phyloP scores from a whole-genome alignment of 164 flowering plant genomes.

The Malania oleifera region DNA sequence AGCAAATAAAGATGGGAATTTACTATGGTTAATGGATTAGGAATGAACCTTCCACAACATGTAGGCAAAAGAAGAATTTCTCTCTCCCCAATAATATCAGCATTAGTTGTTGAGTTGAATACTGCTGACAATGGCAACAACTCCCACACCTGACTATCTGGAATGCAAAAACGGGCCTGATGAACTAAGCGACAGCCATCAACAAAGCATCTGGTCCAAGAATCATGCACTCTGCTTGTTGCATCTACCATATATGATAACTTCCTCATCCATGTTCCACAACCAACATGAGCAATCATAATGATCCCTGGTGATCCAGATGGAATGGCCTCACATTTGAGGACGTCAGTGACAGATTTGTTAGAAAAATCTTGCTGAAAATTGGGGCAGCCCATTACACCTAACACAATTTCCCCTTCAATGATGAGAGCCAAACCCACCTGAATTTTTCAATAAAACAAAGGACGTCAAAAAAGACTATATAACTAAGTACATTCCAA shows the following conservation, averaged over 20 bases:
- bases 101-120: constrained; percentile 39
- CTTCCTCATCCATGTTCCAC: constrained; percentile 81
- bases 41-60: constrained; percentile 83
- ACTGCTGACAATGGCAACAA: constrained; percentile 57
- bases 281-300: constrained; percentile 77
- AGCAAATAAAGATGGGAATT: background rate
- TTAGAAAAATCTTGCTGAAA: constrained; percentile 41
- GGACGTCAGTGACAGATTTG: constrained; percentile 16
- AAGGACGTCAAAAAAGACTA: background rate
- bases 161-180: constrained; percentile 62
- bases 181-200: constrained; percentile 36
- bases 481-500: too few relatives aligned
- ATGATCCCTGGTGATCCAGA: constrained; percentile 48
- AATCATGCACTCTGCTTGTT: constrained; percentile 11
- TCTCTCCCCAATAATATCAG: constrained; percentile 29
- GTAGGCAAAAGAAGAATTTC: constrained; percentile 63
- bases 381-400: constrained; percentile 93
- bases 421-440: constrained; percentile 90
- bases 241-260: constrained; percentile 20
- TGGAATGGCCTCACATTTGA: constrained; percentile 11
- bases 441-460: constrained; percentile 29
- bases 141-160: constrained; percentile 89
- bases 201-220: constrained; percentile 68
- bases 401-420: constrained; percentile 71
- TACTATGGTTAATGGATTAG: background rate